These are phyloP conservation scores for Schoenoplectus triqueter DNA, from an alignment of 202 grass and related monocot genomes.

Conservation along the genomic window DNA sequence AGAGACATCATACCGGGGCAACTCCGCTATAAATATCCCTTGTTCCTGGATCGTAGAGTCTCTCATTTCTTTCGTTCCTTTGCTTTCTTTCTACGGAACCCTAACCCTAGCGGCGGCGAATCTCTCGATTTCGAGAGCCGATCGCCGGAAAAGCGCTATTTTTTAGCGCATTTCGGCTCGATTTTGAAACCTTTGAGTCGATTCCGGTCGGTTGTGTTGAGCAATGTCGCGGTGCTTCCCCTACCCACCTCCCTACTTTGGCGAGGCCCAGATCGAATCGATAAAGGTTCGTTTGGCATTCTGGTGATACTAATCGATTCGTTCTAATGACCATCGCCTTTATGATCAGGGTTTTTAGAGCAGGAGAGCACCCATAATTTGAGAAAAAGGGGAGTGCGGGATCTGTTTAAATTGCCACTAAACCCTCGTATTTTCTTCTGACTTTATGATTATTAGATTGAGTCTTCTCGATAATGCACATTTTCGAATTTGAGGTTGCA, in stretches of 20 bases:
- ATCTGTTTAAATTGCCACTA: slow-evolving; percentile 34
- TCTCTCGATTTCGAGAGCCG: slow-evolving; percentile 36
- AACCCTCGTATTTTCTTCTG: neutral
- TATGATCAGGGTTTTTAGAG: slow-evolving; percentile 2
- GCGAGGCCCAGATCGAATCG: slow-evolving; percentile 64
- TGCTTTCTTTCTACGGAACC: slow-evolving; percentile 46
- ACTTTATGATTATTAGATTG: neutral
- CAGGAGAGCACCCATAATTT: neutral
- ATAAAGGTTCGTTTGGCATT: slow-evolving; percentile 89
- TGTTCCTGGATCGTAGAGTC: neutral
- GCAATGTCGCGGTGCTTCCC: slow-evolving; percentile 91
- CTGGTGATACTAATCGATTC: slow-evolving; percentile 51
- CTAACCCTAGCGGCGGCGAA: slow-evolving; percentile 47
- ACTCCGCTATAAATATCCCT: neutral
- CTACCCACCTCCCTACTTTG: slow-evolving; percentile 76
- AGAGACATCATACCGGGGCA: neutral
- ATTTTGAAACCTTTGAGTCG: slow-evolving; percentile 2
- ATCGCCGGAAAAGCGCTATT: slow-evolving; percentile 17
- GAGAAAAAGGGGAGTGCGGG: slow-evolving; percentile 21
- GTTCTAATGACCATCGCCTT: slow-evolving; percentile 36
- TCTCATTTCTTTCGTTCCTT: neutral
- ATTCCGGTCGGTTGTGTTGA: slow-evolving; percentile 38
- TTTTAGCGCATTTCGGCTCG: slow-evolving; percentile 29
- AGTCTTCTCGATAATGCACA: slow-evolving; percentile 10
- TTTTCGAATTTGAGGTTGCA: slow-evolving; percentile 3